A percentile compares a stretch with the other conserved stretches of the same genome.
Evolutionary conservation across 257 asterid genomes (phyloP).

Genomic region (Nicotiana otophora): DNA sequence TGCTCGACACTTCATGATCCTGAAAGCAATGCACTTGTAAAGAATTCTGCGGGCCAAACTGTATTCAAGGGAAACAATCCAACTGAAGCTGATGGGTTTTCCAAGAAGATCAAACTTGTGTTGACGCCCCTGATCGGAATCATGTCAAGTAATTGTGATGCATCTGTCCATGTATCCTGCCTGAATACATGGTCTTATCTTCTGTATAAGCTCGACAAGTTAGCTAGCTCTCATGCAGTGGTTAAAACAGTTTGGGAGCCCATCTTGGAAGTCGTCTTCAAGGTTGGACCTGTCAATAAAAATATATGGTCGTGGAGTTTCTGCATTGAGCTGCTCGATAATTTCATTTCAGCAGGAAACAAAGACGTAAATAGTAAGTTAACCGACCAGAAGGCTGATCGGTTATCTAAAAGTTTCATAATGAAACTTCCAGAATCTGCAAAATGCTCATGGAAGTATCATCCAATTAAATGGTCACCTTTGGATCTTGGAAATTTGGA

Average conservation of each 20-base stretch:
- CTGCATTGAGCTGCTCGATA: slow-evolving; percentile 59
- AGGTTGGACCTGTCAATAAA: slow-evolving; percentile 45
- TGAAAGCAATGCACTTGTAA: slow-evolving; percentile 15
- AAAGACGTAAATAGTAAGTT: slow-evolving; percentile 20
- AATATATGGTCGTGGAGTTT: slow-evolving; percentile 51
- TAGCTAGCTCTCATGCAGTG: slow-evolving; percentile 36
- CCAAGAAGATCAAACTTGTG: slow-evolving; percentile 57
- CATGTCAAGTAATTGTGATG: slow-evolving; percentile 63
- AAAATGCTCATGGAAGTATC: slow-evolving; percentile 42
- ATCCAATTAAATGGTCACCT: slow-evolving; percentile 52
- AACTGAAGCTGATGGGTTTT: slow-evolving; percentile 28
- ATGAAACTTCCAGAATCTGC: slow-evolving; percentile 25
- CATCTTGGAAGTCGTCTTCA: slow-evolving; percentile 47
- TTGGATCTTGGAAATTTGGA: slow-evolving; percentile 59
- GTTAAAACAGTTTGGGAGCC: slow-evolving; percentile 64
- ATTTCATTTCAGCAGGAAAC: slow-evolving; percentile 41
- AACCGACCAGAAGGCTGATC: slow-evolving; percentile 23
- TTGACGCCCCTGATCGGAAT: slow-evolving; percentile 68
- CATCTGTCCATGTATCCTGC: slow-evolving; percentile 63
- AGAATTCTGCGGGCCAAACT: slow-evolving; percentile 16
- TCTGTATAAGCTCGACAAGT: slow-evolving; percentile 59
- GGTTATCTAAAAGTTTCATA: slow-evolving; percentile 17
- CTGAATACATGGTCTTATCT: slow-evolving; percentile 81
- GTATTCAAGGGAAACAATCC: slow-evolving; percentile 22
- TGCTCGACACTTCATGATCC: slow-evolving; percentile 37